Evolutionary conservation across 2,329 filamentous ascomycete genomes (phyloP).

Genomic region (Pseudocercospora pini-densiflorae): DNA sequence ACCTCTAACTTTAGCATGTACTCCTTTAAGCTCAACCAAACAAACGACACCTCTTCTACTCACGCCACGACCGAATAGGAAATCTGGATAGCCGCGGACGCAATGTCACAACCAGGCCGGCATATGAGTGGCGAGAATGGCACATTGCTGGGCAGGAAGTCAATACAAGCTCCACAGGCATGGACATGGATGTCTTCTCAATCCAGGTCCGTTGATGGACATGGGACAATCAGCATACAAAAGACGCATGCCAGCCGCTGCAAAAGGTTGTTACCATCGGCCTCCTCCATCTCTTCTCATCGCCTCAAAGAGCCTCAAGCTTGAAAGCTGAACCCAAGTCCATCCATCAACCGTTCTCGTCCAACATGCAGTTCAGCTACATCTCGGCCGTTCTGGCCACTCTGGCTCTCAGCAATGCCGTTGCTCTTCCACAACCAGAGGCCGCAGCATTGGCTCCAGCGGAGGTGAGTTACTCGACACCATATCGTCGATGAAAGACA

Average conservation of each 20-base stretch:
- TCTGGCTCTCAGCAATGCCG: neutral
- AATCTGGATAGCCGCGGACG: neutral
- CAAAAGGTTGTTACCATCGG: neutral
- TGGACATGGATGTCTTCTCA: neutral
- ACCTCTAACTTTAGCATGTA: conserved; percentile 2
- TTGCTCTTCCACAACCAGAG: neutral
- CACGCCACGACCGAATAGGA: conserved; percentile 5
- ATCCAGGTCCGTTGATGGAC: neutral
- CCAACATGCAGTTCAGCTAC: neutral
- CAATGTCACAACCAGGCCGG: neutral
- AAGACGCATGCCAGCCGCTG: neutral
- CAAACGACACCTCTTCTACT: neutral
- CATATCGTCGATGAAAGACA: neutral
- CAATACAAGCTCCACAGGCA: neutral
- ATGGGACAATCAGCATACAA: conserved; percentile 7
- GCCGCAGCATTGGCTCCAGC: neutral
- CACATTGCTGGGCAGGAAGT: neutral
- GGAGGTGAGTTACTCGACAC: neutral
- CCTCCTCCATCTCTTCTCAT: neutral
- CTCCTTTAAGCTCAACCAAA: neutral
- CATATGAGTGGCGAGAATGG: neutral
- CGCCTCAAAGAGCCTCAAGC: neutral
- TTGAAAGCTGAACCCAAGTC: neutral
- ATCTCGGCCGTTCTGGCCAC: neutral
- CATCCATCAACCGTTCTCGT: neutral